These are phyloP conservation scores for Aspergillus puulaauensis DNA, from an alignment of 2,329 filamentous ascomycete genomes.

Conservation along the genomic window DNA sequence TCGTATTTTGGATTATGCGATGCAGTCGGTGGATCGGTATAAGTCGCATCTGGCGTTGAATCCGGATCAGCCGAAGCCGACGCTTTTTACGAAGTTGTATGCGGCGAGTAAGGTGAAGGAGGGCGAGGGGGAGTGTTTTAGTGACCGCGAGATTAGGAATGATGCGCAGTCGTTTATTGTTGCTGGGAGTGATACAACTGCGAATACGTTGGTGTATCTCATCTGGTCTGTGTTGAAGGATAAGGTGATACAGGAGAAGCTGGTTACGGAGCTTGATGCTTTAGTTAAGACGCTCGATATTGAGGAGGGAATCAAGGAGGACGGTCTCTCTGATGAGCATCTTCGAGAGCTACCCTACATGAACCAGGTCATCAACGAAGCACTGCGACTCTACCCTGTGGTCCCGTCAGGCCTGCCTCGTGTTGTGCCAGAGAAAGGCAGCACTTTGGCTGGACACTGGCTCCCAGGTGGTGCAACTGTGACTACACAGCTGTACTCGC, in stretches of 20 bases:
- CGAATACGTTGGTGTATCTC: slow-evolving; percentile 50
- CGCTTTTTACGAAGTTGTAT: slow-evolving; percentile 29
- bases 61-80: slow-evolving; percentile 20
- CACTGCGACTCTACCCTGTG: slow-evolving; percentile 56
- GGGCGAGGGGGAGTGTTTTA: slow-evolving; percentile 22
- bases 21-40: slow-evolving; percentile 26
- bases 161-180: slow-evolving; percentile 49
- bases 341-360: slow-evolving; percentile 55
- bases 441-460: slow-evolving; percentile 38
- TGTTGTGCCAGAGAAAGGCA: slow-evolving; percentile 48
- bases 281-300: neutral
- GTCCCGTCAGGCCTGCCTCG: slow-evolving; percentile 58
- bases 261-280: slow-evolving; percentile 19
- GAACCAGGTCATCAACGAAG: slow-evolving; percentile 60
- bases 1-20: slow-evolving; percentile 24
- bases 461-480: slow-evolving; percentile 56
- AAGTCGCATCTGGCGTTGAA: slow-evolving; percentile 17
- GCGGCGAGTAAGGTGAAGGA: slow-evolving; percentile 4
- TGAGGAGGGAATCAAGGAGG: neutral
- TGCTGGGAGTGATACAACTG: slow-evolving; percentile 55
- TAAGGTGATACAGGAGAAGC: slow-evolving; percentile 12
- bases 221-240: slow-evolving; percentile 24
- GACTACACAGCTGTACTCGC: slow-evolving; percentile 53
- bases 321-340: slow-evolving; percentile 31
- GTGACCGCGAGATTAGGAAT: slow-evolving; percentile 35